phyloP scores from a whole-genome alignment of 164 flowering plant species.

The Liquidambar formosana region DNA sequence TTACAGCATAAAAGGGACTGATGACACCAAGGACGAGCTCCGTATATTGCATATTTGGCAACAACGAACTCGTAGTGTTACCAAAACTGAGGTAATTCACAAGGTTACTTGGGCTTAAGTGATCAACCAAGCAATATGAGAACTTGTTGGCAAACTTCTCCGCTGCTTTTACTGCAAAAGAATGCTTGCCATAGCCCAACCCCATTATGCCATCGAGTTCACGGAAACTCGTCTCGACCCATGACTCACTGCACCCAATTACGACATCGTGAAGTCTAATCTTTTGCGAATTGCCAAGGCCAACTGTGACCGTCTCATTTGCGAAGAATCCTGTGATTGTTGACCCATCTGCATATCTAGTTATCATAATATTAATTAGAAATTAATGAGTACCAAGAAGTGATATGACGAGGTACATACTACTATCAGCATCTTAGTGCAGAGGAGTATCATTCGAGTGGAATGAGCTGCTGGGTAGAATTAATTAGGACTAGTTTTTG shows the following conservation, averaged over 20 bases:
- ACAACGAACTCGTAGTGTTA: background rate
- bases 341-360: conserved; percentile 4
- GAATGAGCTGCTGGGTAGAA: too few species aligned
- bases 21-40: background rate
- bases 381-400: background rate
- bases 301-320: background rate
- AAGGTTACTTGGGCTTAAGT: background rate
- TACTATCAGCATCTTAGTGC: too few species aligned
- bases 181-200: background rate
- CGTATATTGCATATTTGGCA: background rate
- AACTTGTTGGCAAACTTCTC: background rate
- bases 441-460: too few species aligned
- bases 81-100: background rate
- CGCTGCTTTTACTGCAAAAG: background rate
- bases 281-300: background rate
- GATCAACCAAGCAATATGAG: conserved; percentile 1
- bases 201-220: background rate
- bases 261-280: background rate
- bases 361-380: too few species aligned
- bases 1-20: background rate
- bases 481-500: too few species aligned
- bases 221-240: background rate
- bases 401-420: background rate
- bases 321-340: background rate
- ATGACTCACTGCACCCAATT: background rate